These are phyloP conservation scores for Lignosus rhinocerotis DNA, from an alignment of 1,284 basidiomycete genomes.

Conservation along the genomic window DNA sequence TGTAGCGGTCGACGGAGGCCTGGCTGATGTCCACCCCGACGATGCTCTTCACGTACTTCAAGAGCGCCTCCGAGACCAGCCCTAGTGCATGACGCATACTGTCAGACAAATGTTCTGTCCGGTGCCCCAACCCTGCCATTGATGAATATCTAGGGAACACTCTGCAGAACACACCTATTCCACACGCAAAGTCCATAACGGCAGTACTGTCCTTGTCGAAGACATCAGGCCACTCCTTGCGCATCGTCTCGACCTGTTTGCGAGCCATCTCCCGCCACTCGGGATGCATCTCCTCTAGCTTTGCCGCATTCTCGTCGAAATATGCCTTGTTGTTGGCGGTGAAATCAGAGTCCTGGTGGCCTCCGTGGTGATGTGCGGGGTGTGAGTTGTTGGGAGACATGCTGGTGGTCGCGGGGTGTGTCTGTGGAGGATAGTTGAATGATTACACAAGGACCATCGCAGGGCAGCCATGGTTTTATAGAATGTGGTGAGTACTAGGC, in stretches of 20 bases:
- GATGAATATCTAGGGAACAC: not conserved
- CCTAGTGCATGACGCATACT: conserved; percentile 39
- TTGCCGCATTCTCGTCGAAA: conserved; percentile 31
- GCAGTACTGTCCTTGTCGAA: conserved; percentile 57
- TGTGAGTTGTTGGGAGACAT: no score
- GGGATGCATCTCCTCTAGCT: conserved; percentile 33
- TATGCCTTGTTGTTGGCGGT: conserved; percentile 34
- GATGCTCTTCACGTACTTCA: conserved; percentile 54
- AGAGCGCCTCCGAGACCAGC: conserved; percentile 52
- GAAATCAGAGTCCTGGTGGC: conserved; percentile 6
- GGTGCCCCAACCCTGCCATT: not conserved
- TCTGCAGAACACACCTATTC: conserved; percentile 48
- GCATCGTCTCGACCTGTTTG: conserved; percentile 44
- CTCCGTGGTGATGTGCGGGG: no score
- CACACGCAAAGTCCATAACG: conserved; percentile 72
- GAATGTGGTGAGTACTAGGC: no score
- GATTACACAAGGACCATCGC: no score
- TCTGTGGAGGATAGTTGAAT: no score
- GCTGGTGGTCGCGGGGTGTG: no score
- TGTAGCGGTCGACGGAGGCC: conserved; percentile 62
- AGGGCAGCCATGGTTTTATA: no score
- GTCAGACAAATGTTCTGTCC: no score
- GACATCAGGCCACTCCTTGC: conserved; percentile 37
- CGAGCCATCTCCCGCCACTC: conserved; percentile 29
- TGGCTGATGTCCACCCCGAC: conserved; percentile 73